Percentiles rank a stretch among this genome's conserved stretches.
These are phyloP conservation scores for Arthrinium phaeospermum DNA, from an alignment of 2,329 filamentous ascomycete genomes.

Conservation along the genomic window DNA sequence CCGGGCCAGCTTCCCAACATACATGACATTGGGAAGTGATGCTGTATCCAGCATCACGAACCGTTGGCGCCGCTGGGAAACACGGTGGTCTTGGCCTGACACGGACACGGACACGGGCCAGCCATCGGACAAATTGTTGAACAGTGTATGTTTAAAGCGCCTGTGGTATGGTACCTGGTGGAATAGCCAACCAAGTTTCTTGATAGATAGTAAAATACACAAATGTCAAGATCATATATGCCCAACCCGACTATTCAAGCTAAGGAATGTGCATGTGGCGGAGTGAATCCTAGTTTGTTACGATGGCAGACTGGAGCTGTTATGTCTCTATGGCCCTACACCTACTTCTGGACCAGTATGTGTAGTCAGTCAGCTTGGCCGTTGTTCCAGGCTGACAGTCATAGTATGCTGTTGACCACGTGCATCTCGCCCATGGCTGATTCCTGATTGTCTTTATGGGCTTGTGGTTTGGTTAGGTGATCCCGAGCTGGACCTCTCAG, in stretches of 20 bases:
- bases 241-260: not conserved
- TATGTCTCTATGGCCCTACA: too few species aligned
- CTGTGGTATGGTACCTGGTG: not conserved
- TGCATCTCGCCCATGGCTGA: too few species aligned
- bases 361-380: not conserved
- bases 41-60: not conserved
- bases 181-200: not conserved
- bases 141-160: not conserved
- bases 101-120: not conserved
- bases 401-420: too few species aligned
- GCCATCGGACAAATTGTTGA: constrained; percentile 5
- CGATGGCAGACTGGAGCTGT: not conserved
- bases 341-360: not conserved
- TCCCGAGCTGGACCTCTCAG: too few species aligned
- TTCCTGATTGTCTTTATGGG: too few species aligned
- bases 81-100: not conserved
- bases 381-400: too few species aligned
- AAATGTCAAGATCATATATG: not conserved
- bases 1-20: not conserved
- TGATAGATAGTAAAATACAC: constrained; percentile 8
- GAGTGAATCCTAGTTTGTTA: not conserved
- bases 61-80: not conserved
- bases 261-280: not conserved
- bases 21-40: not conserved
- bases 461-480: too few species aligned